Base-by-base conservation (phyloP, 2,329 filamentous ascomycete genomes). In the Stagonosporopsis tanaceti region DNA sequence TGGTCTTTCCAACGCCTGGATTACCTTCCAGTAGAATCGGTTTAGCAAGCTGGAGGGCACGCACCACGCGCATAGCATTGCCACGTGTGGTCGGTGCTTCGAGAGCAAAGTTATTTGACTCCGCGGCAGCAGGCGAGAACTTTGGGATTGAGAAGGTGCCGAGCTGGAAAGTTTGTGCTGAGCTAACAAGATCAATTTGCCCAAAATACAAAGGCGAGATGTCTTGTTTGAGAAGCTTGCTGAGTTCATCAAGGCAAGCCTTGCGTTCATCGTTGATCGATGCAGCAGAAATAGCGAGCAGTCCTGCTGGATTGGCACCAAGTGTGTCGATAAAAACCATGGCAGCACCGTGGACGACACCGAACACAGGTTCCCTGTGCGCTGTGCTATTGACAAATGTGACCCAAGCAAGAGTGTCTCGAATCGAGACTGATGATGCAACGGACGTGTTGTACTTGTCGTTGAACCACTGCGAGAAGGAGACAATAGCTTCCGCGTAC, bases 1-100 rank as follows among this genome's bases (percentile, higher is more conserved):
- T 96, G 0, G 95, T 99, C 80, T 99, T 99, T 53, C 95, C 95
- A 22, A 99, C 95, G 73, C 95, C 95, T n/a, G 95, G 95, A 67
- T 91, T 97, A 34, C 96, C 95, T 79, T 99, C 95, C 2, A 99
- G 85, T 6, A 99, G 83, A 51, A 99, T 94, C 2, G 95, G 94
- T 72, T 97, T 97, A 50, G 87, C 84, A 52, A 97, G 87, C 69
- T 96, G 93, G 59, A 99, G 81, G 14, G 94, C 96, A 61, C 95
- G 88, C 53, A 96, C 85, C 30, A 99, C 89, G 72, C 95, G 86
- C 87, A 98, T 94, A 0, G 90, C 90, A 71, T 99, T 99, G 47
- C 89, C 83, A 58, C 89, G 88, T 1, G 95, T 98, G 0, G 95
- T 99, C 0, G 92, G 92, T 1, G 95, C 93, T 64, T 92, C 87